phyloP scores from a whole-genome alignment of 192 early-diverging fungal species.

The Geranomyces variabilis region DNA sequence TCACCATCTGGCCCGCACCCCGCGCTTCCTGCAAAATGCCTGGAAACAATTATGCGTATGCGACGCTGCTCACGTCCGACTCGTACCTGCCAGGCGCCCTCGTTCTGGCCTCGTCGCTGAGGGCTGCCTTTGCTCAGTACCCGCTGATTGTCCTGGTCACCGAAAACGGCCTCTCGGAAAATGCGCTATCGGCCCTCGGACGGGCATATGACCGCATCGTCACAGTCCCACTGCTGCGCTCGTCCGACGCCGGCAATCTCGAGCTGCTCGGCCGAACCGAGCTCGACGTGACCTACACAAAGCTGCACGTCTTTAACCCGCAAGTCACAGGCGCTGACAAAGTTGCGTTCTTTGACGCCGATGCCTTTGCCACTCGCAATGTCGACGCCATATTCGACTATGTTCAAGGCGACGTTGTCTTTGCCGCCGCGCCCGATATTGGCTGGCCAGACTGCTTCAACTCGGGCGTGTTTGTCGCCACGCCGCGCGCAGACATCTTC shows the following conservation, averaged over 20 bases:
- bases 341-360: slow-evolving; percentile 86
- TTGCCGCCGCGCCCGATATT: slow-evolving; percentile 88
- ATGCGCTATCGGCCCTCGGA: slow-evolving; percentile 55
- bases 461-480: slow-evolving; percentile 87
- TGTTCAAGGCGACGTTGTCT: slow-evolving; percentile 45
- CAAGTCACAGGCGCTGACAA: slow-evolving; percentile 61
- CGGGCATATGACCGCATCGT: slow-evolving; percentile 74
- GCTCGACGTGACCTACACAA: slow-evolving; percentile 86
- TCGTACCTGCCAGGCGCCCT: slow-evolving; percentile 83
- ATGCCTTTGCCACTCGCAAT: slow-evolving; percentile 80
- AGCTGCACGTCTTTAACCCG: slow-evolving; percentile 85
- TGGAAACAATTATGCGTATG: slow-evolving; percentile 57
- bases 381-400: slow-evolving; percentile 81
- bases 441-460: slow-evolving; percentile 99
- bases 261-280: slow-evolving; percentile 86
- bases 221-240: slow-evolving; percentile 66
- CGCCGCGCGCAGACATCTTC: slow-evolving; percentile 59
- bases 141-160: slow-evolving; percentile 75
- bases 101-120: slow-evolving; percentile 75
- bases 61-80: slow-evolving; percentile 87
- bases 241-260: slow-evolving; percentile 63
- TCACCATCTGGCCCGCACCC: too few relatives aligned
- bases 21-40: too few relatives aligned
- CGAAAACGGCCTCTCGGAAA: slow-evolving; percentile 52
- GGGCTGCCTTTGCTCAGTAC: slow-evolving; percentile 62